Evolutionary conservation across 2,329 filamentous ascomycete genomes (phyloP).

Genomic region (Colletotrichum lini): DNA sequence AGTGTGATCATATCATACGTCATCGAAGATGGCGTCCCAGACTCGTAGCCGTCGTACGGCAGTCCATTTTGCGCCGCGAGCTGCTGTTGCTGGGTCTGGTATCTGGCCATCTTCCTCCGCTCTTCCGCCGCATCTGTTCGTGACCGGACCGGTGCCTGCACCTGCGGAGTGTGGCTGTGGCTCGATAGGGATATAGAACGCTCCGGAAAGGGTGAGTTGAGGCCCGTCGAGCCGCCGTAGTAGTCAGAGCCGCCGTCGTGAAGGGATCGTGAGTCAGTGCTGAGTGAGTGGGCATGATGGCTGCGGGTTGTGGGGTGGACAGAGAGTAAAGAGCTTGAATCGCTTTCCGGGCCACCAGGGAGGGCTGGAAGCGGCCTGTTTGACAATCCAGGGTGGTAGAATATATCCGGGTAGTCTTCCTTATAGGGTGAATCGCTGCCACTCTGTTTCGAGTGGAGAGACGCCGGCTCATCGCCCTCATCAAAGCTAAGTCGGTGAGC

Average conservation of each 20-base stretch:
- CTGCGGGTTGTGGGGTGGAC: slow-evolving; percentile 50
- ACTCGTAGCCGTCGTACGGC: slow-evolving; percentile 71
- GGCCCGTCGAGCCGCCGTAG: slow-evolving; percentile 52
- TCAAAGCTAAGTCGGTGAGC: slow-evolving; percentile 88
- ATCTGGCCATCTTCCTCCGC: slow-evolving; percentile 69
- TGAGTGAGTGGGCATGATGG: slow-evolving; percentile 66
- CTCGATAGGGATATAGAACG: slow-evolving; percentile 87
- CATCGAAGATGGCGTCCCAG: slow-evolving; percentile 67
- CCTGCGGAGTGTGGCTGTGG: slow-evolving; percentile 83
- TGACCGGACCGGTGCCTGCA: slow-evolving; percentile 88
- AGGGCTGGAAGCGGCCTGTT: slow-evolving; percentile 75
- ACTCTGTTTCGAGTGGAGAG: slow-evolving; percentile 68
- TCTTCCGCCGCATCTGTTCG: slow-evolving; percentile 92
- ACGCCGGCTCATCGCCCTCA: slow-evolving; percentile 86
- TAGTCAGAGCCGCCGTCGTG: slow-evolving; percentile 64
- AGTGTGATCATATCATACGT: slow-evolving; percentile 88
- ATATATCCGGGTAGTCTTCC: slow-evolving; percentile 88
- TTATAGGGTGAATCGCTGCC: slow-evolving; percentile 76
- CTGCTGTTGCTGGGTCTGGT: slow-evolving; percentile 68
- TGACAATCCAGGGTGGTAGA: slow-evolving; percentile 89
- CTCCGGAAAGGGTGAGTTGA: slow-evolving; percentile 65
- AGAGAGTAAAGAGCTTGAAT: slow-evolving; percentile 68
- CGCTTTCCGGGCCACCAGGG: slow-evolving; percentile 73
- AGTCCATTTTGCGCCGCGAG: slow-evolving; percentile 65
- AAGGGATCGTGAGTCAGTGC: slow-evolving; percentile 60